These are phyloP conservation scores for Myxozyma vanderwaltii DNA, from an alignment of 805 yeast genomes.

Conservation along the genomic window DNA sequence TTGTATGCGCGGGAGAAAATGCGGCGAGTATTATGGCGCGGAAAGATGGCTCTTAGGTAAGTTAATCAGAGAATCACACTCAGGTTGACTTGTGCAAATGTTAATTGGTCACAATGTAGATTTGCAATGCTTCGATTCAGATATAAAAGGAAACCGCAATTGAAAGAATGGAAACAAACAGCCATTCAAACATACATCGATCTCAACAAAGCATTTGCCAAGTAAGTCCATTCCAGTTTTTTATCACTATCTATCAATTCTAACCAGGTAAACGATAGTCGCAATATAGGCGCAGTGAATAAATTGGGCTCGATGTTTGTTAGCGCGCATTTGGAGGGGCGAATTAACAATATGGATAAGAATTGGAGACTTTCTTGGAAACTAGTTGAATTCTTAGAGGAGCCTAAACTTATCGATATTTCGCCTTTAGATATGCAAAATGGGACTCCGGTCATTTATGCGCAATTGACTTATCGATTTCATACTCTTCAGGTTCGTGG, in stretches of 20 bases:
- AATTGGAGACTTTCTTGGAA: constrained; percentile 23
- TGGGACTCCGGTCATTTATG: constrained; percentile 11
- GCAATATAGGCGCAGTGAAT: neutral
- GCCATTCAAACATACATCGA: constrained; percentile 15
- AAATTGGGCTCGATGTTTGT: constrained; percentile 26
- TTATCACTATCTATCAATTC: neutral
- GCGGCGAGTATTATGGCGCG: constrained; percentile 5
- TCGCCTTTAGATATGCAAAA: constrained; percentile 23
- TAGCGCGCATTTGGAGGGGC: constrained; percentile 12
- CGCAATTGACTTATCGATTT: constrained; percentile 25
- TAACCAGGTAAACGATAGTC: too few species aligned
- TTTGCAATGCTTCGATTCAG: constrained; percentile 7
- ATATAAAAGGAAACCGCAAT: constrained; percentile 7
- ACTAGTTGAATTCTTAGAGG: constrained; percentile 11
- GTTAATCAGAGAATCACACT: neutral
- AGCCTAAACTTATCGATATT: constrained; percentile 13
- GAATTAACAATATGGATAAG: constrained; percentile 28
- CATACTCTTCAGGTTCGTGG: constrained; percentile 23
- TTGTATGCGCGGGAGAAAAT: neutral
- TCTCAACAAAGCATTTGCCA: constrained; percentile 25
- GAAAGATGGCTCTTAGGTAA: constrained; percentile 8
- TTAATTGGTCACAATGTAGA: too few species aligned
- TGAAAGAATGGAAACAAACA: constrained; percentile 15
- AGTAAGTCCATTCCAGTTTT: constrained; percentile 13
- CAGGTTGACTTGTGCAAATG: too few species aligned